These are phyloP conservation scores for Mycena albidolilacea DNA, from an alignment of 768 basidiomycete species.

Conservation along the genomic window DNA sequence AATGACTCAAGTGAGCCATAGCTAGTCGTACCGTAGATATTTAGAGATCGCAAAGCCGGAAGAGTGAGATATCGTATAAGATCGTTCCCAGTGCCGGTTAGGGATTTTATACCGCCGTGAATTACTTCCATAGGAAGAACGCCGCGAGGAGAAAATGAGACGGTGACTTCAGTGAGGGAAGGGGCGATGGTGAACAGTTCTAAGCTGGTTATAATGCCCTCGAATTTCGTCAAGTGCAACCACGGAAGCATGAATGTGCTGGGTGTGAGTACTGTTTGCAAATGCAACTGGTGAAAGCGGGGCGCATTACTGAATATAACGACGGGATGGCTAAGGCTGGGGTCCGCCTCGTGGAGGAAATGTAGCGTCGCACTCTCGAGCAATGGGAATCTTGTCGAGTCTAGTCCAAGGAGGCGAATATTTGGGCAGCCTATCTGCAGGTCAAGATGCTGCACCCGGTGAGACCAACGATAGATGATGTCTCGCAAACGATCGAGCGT, in stretches of 20 bases:
- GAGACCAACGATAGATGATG: not conserved
- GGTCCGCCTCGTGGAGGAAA: too few relatives aligned
- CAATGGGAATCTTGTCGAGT: not conserved
- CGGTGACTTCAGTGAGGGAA: too few relatives aligned
- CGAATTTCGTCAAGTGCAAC: slow-evolving; percentile 2
- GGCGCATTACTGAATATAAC: not conserved
- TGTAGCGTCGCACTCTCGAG: not conserved
- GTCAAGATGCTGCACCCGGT: not conserved
- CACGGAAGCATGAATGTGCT: not conserved
- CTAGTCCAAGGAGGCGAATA: not conserved
- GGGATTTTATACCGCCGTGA: not conserved
- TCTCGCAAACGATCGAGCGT: not conserved
- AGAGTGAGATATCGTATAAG: too few relatives aligned
- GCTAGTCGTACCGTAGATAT: too few relatives aligned
- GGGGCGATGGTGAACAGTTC: too few relatives aligned
- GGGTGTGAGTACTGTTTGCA: not conserved
- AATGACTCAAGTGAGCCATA: too few relatives aligned
- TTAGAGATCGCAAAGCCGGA: too few relatives aligned
- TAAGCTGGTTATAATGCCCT: not conserved
- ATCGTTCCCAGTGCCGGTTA: not conserved
- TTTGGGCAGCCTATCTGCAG: not conserved
- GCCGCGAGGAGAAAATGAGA: not conserved
- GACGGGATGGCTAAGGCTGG: too few relatives aligned
- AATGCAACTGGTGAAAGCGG: not conserved
- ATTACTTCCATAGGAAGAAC: not conserved